Percentiles rank a stretch among this genome's conserved stretches.
Conservation (phyloP, 1,284 basidiomycete species). For the Malassezia furfur region DNA sequence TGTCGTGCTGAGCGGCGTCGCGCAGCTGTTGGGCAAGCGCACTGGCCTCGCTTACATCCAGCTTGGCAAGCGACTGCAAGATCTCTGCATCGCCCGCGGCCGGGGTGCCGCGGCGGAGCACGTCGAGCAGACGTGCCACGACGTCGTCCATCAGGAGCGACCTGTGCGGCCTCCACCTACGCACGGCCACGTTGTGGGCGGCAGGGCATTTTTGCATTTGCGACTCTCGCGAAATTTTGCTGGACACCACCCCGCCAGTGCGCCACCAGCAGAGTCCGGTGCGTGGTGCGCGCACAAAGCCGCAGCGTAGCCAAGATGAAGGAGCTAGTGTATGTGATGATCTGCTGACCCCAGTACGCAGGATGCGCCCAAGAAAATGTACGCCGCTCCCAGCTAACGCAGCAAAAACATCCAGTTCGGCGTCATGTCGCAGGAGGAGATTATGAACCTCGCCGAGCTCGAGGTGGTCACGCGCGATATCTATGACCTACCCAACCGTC, state of each 20-base stretch:
- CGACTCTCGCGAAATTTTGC: not conserved
- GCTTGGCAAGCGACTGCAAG: not conserved
- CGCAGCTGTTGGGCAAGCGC: not conserved
- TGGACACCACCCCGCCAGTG: not conserved
- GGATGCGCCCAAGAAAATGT: constrained; percentile 46
- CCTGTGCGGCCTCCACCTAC: constrained; percentile 4
- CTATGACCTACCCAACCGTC: constrained; percentile 38
- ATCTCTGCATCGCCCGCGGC: not conserved
- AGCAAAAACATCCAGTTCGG: constrained; percentile 48
- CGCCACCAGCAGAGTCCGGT: not conserved
- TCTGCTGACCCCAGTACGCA: constrained; percentile 19
- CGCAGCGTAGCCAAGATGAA: constrained; percentile 24
- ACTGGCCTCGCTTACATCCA: not conserved
- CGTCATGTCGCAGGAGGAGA: constrained; percentile 47
- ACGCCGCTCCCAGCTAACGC: not conserved
- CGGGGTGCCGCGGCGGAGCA: not conserved
- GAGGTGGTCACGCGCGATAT: constrained; percentile 43
- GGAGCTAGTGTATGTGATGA: constrained; percentile 31
- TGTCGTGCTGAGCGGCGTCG: not conserved
- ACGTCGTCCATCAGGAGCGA: not conserved
- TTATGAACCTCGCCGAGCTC: constrained; percentile 45
- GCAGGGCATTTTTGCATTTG: not conserved
- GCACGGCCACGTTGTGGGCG: constrained; percentile 6
- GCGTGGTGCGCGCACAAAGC: too few species aligned
- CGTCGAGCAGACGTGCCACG: not conserved